Evolutionary conservation across 2,329 filamentous ascomycete species (phyloP).

Genomic region (Apiospora hydei): DNA sequence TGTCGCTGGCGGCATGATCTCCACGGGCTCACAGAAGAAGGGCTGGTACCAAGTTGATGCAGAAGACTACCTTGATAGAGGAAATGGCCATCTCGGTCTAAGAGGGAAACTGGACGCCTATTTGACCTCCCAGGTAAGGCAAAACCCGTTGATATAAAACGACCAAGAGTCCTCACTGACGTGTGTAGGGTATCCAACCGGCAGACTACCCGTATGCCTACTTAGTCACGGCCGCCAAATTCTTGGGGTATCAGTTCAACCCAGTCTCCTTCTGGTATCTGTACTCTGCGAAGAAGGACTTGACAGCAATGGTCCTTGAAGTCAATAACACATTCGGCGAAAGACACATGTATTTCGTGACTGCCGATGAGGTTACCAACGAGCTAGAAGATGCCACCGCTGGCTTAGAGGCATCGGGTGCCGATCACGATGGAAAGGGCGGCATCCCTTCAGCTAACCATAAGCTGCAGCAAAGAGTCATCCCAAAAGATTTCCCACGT

Average conservation of each 20-base stretch:
- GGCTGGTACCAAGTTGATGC: conserved; percentile 68
- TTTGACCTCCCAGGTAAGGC: conserved; percentile 61
- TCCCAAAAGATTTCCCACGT: conserved; percentile 78
- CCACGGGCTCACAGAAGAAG: conserved; percentile 46
- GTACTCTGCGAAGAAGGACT: conserved; percentile 63
- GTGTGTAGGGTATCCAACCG: conserved; percentile 61
- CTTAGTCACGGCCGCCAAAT: conserved; percentile 72
- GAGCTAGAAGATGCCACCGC: neutral
- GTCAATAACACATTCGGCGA: conserved; percentile 82
- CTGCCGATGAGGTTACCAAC: conserved; percentile 41
- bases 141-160: neutral
- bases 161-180: conserved; percentile 29
- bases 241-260: conserved; percentile 76
- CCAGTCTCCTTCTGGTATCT: conserved; percentile 83
- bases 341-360: conserved; percentile 69
- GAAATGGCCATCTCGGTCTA: conserved; percentile 58
- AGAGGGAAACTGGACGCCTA: conserved; percentile 69
- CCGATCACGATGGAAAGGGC: neutral
- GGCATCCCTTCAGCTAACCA: neutral
- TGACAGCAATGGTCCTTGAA: conserved; percentile 73
- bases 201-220: conserved; percentile 71
- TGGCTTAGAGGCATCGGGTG: neutral
- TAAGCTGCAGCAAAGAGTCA: conserved; percentile 55
- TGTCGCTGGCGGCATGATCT: conserved; percentile 62
- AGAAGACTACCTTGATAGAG: conserved; percentile 67